Percentiles rank a stretch among this genome's conserved stretches.
Evolutionary conservation across 805 yeast species (phyloP).

Genomic region (Ogataea pignaliae): DNA sequence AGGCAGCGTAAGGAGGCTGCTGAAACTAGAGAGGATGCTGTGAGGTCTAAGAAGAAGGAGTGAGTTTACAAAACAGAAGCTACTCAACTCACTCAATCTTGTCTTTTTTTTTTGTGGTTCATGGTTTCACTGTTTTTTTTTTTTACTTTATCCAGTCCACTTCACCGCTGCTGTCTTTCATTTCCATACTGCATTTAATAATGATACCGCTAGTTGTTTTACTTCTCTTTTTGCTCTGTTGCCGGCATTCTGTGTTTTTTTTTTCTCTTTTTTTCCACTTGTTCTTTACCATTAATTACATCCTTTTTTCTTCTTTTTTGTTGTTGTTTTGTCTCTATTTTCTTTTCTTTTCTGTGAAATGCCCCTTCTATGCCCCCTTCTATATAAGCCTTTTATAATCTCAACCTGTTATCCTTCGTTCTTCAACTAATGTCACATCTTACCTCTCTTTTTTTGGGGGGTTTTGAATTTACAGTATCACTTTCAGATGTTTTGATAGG

Average conservation of each 20-base stretch:
- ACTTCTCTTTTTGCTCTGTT: no score
- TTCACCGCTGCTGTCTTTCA: no score
- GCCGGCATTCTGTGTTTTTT: no score
- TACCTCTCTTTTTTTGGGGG: background rate
- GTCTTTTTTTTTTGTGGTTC: background rate
- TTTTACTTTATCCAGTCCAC: no score
- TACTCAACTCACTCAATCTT: background rate
- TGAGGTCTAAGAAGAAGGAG: background rate
- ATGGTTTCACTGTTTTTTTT: background rate
- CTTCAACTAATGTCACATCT: background rate
- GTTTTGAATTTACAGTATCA: background rate
- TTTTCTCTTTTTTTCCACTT: no score
- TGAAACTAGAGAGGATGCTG: constrained; percentile 5
- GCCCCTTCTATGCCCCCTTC: background rate
- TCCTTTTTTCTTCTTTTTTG: background rate
- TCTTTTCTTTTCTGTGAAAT: background rate
- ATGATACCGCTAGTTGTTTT: no score
- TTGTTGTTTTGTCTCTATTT: background rate
- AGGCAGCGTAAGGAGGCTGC: constrained; percentile 5
- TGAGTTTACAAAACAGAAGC: no score
- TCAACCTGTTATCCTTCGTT: background rate
- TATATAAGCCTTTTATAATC: background rate
- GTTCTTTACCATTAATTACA: background rate
- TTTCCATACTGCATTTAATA: no score
- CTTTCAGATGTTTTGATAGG: no score